These are phyloP conservation scores for Podaxis pistillaris DNA, from an alignment of 768 basidiomycete genomes.

Conservation along the genomic window DNA sequence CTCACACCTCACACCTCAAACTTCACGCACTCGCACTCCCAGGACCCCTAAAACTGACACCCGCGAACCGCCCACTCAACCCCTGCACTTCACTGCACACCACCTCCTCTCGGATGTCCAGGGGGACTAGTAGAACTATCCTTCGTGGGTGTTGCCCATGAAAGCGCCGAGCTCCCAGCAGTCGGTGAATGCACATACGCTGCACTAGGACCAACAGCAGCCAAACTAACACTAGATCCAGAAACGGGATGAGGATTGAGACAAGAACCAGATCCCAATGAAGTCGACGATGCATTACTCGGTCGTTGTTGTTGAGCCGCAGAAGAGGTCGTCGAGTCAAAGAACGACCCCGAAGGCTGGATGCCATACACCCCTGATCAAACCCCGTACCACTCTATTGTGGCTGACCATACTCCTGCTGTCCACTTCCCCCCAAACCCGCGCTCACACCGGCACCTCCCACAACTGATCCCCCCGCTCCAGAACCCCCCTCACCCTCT, in stretches of 20 bases:
- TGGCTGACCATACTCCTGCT: constrained; percentile 18
- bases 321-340: neutral
- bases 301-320: constrained; percentile 14
- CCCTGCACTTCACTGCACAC: neutral
- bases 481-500: constrained; percentile 6
- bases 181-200: constrained; percentile 13
- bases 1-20: no score
- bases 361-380: constrained; percentile 8
- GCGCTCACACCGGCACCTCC: neutral
- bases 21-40: constrained; percentile 3
- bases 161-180: constrained; percentile 26
- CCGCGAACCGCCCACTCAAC: neutral
- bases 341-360: constrained; percentile 11
- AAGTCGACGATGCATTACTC: constrained; percentile 12
- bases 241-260: neutral
- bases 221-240: neutral
- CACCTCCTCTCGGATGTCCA: neutral
- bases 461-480: constrained; percentile 8
- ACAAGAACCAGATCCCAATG: neutral
- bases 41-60: constrained; percentile 9
- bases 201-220: constrained; percentile 13
- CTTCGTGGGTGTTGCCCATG: constrained; percentile 48
- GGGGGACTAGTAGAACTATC: neutral
- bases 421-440: neutral
- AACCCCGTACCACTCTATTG: neutral